Base-by-base conservation (phyloP, 192 early-diverging fungal species). In the Linnemannia hyalina region DNA sequence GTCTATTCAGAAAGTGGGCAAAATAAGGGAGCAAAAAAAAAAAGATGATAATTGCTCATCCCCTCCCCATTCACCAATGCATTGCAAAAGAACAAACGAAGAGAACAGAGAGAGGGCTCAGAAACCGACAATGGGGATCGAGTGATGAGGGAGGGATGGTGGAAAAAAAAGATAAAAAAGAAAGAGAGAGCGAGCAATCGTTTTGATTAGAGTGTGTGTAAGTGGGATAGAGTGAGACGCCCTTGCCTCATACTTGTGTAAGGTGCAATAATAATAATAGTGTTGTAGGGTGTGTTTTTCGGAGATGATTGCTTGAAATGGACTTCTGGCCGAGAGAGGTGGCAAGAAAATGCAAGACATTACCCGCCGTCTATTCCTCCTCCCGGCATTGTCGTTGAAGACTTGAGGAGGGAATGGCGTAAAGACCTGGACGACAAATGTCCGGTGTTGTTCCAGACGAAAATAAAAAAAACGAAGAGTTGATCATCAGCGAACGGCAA, bases 251-350 rank as follows among this genome's bases (percentile, higher is more conserved):
- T 60, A 26, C 57, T 65, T 65, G 60, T 65, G 60, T 65, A 65
- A 65, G 29, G 1, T 65, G 29, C 26, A 57, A 57, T 55, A 57
- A 57, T 26, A 57, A 57, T 57, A 52, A 52, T 20, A 52, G n/a
- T 57, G 55, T 52, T 52, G 49, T n/a, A 23, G 23, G 4, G n/a
- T 26, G 6, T 57, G 60, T 32, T 26, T 26, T 65, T 65, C 60
- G 60, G 60, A 65, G 60, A 65, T 65, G 60, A 65, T 65, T 65
- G 60, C 60, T 65, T 65, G 60, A 65, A 65, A 65, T 65, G 60
- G 60, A 65, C 26, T 65, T 65, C 60, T 32, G 29, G 60, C 60
- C 60, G 60, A 65, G 55, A 26, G 60, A n/a, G 22, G 55, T 10
- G 55, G 9, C 9, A 32, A 65, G n/a, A 15, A 29, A 32, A 29